phyloP scores from a whole-genome alignment of 2,329 filamentous ascomycete species.

The Colletotrichum godetiae region DNA sequence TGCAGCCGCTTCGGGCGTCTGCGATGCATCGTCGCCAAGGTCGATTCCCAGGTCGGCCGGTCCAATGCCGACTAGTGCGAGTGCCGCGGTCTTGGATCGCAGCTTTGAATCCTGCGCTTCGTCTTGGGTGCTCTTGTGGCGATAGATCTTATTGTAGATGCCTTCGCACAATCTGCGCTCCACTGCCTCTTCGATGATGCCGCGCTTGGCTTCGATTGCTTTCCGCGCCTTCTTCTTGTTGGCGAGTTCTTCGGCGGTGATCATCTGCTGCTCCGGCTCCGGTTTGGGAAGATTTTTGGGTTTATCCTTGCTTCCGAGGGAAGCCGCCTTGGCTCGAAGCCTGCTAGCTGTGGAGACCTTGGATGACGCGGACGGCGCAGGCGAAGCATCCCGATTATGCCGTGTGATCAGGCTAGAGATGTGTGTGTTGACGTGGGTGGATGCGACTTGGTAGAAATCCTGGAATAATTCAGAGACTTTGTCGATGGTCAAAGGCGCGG shows the following conservation, averaged over 20 bases:
- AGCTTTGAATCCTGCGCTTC: slow-evolving; percentile 95
- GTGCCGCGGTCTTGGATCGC: slow-evolving; percentile 90
- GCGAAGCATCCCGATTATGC: slow-evolving; percentile 75
- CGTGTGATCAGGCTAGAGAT: slow-evolving; percentile 82
- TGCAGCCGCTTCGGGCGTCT: slow-evolving; percentile 67
- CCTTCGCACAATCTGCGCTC: slow-evolving; percentile 87
- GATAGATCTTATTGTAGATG: slow-evolving; percentile 89
- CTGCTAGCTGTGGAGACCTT: slow-evolving; percentile 67
- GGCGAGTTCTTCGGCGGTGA: slow-evolving; percentile 86
- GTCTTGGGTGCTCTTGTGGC: slow-evolving; percentile 90
- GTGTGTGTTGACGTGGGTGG: slow-evolving; percentile 86
- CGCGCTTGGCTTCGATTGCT: slow-evolving; percentile 80
- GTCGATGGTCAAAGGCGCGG: slow-evolving; percentile 85
- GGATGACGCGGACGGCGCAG: slow-evolving; percentile 64
- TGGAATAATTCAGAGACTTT: slow-evolving; percentile 89
- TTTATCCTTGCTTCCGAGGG: slow-evolving; percentile 65
- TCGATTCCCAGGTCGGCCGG: slow-evolving; percentile 86
- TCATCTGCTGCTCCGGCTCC: slow-evolving; percentile 80
- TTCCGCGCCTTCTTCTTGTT: slow-evolving; percentile 83
- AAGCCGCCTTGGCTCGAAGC: slow-evolving; percentile 65
- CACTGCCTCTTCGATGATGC: slow-evolving; percentile 87
- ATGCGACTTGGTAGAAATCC: slow-evolving; percentile 88
- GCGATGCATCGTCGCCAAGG: slow-evolving; percentile 65
- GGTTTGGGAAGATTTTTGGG: slow-evolving; percentile 54
- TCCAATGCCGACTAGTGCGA: slow-evolving; percentile 92